Base-by-base conservation (phyloP, 108 stramenopile genomes). In the Cyclotella sp. region DNA sequence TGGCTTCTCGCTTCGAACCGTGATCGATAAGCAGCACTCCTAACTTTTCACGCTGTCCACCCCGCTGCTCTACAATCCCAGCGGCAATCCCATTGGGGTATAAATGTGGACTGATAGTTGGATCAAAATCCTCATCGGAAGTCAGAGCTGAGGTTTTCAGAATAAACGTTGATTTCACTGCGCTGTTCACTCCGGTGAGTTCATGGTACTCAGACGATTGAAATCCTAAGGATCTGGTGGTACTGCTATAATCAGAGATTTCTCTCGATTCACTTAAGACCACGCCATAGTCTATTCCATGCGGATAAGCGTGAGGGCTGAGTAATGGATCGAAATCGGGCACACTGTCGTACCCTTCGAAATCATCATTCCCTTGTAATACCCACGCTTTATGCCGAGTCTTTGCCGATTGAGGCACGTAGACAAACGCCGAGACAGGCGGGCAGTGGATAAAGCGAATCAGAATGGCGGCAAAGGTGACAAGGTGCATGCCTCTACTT, bases 21-120 rank as follows among this genome's bases (percentile, higher is more conserved):
- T 97, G 97, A 73, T 97, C 97, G 57, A 96, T 94, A 39, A 97
- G 81, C 14, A 97, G 82, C 58, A 97, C 86, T 16, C 95, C 97
- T 28, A 96, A 49, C 40, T 58, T 79, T 62, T 19, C 63, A 1
- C 49, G 21, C 55, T 64, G 26, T 57, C 22, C 7, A 18, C 29
- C 30, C 7, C 34, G 30, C 15, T 52, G 21, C 43, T 70, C 42
- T 15, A 54, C 75, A 16, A 51, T 54, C 12, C 68, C 67, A 16
- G 79, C 73, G n/a, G 30, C 67, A 10, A 86, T 79, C 28, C 94
- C 94, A 57, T 86, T 66, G 28, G 90, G 90, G 68, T 95, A 95
- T 43, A 72, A 83, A 61, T 95, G 94, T 10, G 94, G 94, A 73
- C 87, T 88, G 12, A 91, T 53, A 24, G 90, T 70, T 22, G 94